Conservation (phyloP, 257 asterid genomes). For the Scutellaria baicalensis region DNA sequence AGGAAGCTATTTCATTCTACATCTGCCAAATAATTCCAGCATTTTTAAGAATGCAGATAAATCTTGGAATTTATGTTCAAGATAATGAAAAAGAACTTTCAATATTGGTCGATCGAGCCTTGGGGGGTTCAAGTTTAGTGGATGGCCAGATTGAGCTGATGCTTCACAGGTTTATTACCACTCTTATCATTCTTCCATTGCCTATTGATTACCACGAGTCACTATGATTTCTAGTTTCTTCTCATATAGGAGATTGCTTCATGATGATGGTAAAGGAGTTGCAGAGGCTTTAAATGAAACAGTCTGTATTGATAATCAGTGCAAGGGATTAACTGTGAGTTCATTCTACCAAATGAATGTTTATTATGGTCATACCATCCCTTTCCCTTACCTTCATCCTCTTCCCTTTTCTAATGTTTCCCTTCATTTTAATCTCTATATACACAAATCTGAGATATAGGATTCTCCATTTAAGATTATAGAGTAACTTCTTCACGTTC, state of each 20-base stretch:
- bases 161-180: conserved; percentile 51
- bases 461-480: not conserved
- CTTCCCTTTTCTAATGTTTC: not conserved
- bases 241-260: conserved; percentile 53
- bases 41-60: conserved; percentile 39
- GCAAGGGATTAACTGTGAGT: conserved; percentile 59
- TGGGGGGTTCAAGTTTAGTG: conserved; percentile 63
- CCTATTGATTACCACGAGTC: not conserved
- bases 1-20: not conserved
- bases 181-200: not conserved
- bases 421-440: not conserved
- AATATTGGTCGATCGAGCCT: conserved; percentile 64
- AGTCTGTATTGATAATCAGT: conserved; percentile 38
- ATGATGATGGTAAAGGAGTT: conserved; percentile 64
- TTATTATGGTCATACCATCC: not conserved
- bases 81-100: conserved; percentile 52
- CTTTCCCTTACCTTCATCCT: not conserved
- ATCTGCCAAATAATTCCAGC: not conserved
- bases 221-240: not conserved
- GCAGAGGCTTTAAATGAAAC: conserved; percentile 71
- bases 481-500: not conserved
- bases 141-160: conserved; percentile 69
- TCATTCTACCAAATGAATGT: not conserved
- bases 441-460: not conserved
- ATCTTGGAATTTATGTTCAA: conserved; percentile 55